These are phyloP conservation scores for Dendrobium huoshanense DNA, from an alignment of 106 monocot species.

Conservation along the genomic window DNA sequence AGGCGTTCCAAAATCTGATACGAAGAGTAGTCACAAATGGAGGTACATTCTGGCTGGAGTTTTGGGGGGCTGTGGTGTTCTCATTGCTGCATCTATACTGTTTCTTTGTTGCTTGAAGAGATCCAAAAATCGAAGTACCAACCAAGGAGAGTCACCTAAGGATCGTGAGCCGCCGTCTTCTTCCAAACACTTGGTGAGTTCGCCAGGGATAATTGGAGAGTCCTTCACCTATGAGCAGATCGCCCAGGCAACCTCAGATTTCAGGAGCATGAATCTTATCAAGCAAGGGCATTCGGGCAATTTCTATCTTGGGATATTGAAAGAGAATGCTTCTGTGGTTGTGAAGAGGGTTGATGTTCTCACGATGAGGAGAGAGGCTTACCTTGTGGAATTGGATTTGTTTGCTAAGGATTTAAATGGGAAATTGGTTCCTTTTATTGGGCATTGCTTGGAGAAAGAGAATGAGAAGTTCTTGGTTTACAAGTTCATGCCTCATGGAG, in stretches of 20 bases:
- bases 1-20: neutral
- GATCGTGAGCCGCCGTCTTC: neutral
- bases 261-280: constrained; percentile 50
- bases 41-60: constrained; percentile 51
- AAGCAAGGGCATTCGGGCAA: constrained; percentile 81
- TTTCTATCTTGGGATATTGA: constrained; percentile 56
- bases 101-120: constrained; percentile 26
- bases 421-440: constrained; percentile 55
- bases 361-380: constrained; percentile 18
- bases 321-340: constrained; percentile 50
- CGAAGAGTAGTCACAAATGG: constrained; percentile 18
- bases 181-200: constrained; percentile 8
- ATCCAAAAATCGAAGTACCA: neutral
- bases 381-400: constrained; percentile 48
- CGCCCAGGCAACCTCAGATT: constrained; percentile 53
- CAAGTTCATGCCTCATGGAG: constrained; percentile 46
- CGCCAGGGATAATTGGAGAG: constrained; percentile 34
- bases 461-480: constrained; percentile 61
- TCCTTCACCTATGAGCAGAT: constrained; percentile 57
- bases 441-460: constrained; percentile 62
- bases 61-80: constrained; percentile 30
- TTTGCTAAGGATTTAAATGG: constrained; percentile 30
- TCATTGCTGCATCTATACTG: constrained; percentile 16
- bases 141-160: constrained; percentile 5
- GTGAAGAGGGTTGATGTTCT: constrained; percentile 58